Base-by-base conservation (phyloP, 352 stramenopile species). In the Phytophthora cryptogea region DNA sequence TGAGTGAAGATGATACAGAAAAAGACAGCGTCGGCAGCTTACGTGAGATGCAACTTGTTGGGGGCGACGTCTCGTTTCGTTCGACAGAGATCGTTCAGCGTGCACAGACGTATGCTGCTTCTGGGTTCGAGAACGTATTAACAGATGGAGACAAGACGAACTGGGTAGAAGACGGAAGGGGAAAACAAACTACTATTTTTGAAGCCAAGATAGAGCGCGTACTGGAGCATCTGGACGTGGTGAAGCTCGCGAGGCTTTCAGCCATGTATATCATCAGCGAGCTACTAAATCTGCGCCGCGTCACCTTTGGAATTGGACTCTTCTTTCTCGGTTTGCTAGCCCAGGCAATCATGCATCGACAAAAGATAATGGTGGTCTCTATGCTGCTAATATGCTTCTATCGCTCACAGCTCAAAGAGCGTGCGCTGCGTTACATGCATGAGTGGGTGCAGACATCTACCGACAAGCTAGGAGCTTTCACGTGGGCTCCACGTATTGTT, bases 291-390 rank as follows among this genome's bases (percentile, higher is more conserved):
- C 45, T 92, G 45, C 78, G 66, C 23, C 57, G 50, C 27, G 76
- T 92, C 39, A 70, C 65, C 1, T 46, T 74, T 35, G 80, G 83
- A 2, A 54, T 89, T 16, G 47, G 58, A 4, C 45, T 87, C 17
- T 57, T 89, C 13, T 72, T 88, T 26, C 31, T 88, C 14, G 81
- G 77, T 2, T 20, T 90, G 6, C 61, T 88, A 11, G 66, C 59
- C 2, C 80, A 90, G 45, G 74, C 68, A 14, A 44, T 83, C 5
- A 72, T 86, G 58, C 83, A 90, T 54, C 73, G 77, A 17, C 79
- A 92, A 51, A 89, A 86, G 44, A 67, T 92, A 43, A 92, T 92
- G 83, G 63, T 80, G 14, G 56, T 86, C 26, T 89, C 78, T 1
- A 90, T 92, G 61, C 27, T 92, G 32, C 48, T 83, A 2, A 66